Conservation (phyloP, 768 basidiomycete genomes). For the Lyophyllum atratum region DNA sequence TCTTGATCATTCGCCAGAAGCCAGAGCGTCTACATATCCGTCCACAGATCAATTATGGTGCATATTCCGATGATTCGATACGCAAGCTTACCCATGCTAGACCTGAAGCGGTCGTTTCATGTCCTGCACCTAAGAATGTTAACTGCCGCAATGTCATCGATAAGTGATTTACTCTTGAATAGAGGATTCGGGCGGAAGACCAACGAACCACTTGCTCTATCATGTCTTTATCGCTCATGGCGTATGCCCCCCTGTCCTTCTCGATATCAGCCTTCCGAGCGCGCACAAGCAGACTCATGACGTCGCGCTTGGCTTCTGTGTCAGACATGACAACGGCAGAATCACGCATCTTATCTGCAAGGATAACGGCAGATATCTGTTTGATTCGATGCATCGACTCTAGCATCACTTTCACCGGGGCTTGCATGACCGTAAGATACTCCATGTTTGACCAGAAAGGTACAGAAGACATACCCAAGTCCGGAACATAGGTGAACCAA, state of each 20-base stretch:
- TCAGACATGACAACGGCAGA: slow-evolving; percentile 33
- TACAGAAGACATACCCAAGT: slow-evolving; percentile 17
- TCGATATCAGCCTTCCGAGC: slow-evolving; percentile 40
- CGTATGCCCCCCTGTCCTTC: slow-evolving; percentile 33
- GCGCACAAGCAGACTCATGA: slow-evolving; percentile 53
- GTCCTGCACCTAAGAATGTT: slow-evolving; percentile 50
- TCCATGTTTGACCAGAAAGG: not conserved
- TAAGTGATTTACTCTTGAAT: not conserved
- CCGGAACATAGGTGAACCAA: slow-evolving; percentile 26
- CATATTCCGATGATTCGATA: not conserved
- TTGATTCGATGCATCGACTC: slow-evolving; percentile 45
- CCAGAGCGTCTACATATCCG: slow-evolving; percentile 45
- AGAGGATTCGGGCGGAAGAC: not conserved
- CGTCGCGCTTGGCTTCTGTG: slow-evolving; percentile 45
- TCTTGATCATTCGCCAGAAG: slow-evolving; percentile 52
- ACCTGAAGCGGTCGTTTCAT: slow-evolving; percentile 49
- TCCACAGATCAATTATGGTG: not conserved
- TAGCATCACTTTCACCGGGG: slow-evolving; percentile 25
- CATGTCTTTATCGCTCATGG: slow-evolving; percentile 49
- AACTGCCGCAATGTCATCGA: slow-evolving; percentile 27
- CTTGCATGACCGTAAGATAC: not conserved
- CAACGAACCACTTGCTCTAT: slow-evolving; percentile 51
- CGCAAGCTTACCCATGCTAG: slow-evolving; percentile 43
- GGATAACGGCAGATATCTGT: slow-evolving; percentile 38
- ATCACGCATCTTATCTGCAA: slow-evolving; percentile 42